Conservation (phyloP, 345 rosid species). For the Bruguiera sexangula region DNA sequence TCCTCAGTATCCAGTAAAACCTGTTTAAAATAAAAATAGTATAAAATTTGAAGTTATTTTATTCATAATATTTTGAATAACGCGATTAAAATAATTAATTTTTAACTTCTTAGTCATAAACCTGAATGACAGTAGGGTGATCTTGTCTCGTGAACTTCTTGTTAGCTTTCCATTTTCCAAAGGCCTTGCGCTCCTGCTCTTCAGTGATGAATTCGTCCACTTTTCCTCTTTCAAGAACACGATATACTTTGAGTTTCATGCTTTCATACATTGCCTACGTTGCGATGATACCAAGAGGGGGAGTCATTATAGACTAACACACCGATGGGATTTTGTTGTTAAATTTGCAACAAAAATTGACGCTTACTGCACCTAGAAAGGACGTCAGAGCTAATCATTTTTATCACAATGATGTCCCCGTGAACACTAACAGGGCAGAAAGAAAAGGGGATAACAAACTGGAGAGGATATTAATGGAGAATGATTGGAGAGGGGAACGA, state of each 20-base stretch:
- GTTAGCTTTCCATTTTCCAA: conserved; percentile 46
- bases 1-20: conserved; percentile 41
- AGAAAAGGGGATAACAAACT: too few species aligned
- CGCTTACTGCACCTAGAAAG: too few species aligned
- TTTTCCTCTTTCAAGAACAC: conserved; percentile 43
- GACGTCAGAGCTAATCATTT: too few species aligned
- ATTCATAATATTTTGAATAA: too few species aligned
- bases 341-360: too few species aligned
- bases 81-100: background rate
- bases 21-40: conserved; percentile 13
- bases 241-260: conserved; percentile 51
- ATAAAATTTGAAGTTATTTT: too few species aligned
- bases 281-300: too few species aligned
- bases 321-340: background rate
- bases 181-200: conserved; percentile 27
- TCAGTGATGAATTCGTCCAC: conserved; percentile 31
- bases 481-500: too few species aligned
- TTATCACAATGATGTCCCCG: too few species aligned
- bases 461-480: too few species aligned
- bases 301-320: background rate
- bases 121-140: conserved; percentile 71
- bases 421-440: too few species aligned
- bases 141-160: conserved; percentile 42
- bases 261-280: conserved; percentile 50
- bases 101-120: background rate